These are phyloP conservation scores for Spathaspora sp. DNA, from an alignment of 805 yeast species.

Conservation along the genomic window DNA sequence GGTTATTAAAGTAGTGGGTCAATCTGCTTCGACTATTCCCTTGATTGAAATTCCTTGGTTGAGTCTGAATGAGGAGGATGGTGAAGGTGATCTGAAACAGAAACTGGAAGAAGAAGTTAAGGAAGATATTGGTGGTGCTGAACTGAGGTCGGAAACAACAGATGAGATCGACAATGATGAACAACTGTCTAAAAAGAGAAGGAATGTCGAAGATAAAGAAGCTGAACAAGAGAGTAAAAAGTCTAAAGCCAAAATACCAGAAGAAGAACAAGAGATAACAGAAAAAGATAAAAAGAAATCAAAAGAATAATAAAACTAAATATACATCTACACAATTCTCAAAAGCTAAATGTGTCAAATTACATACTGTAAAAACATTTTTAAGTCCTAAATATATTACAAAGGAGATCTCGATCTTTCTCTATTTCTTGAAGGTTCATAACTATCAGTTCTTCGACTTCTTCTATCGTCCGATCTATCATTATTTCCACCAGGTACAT, in stretches of 20 bases:
- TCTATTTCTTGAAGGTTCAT: constrained; percentile 8
- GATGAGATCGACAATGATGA: neutral
- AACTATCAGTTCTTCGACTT: constrained; percentile 10
- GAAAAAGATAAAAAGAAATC: too few relatives aligned
- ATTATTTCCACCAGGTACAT: constrained; percentile 9
- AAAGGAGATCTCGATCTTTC: constrained; percentile 7
- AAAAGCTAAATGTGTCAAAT: too few relatives aligned
- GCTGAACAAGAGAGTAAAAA: neutral
- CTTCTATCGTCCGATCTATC: constrained; percentile 3
- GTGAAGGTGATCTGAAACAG: neutral
- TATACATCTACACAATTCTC: too few relatives aligned
- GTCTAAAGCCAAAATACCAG: neutral
- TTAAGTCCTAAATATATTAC: neutral
- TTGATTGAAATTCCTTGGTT: constrained; percentile 30
- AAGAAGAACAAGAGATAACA: too few relatives aligned
- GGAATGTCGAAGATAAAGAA: neutral
- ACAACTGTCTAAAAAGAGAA: neutral
- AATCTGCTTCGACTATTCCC: constrained; percentile 11
- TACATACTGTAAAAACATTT: neutral
- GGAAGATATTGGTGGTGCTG: neutral
- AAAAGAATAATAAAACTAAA: too few relatives aligned
- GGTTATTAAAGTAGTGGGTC: neutral
- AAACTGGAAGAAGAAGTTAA: neutral
- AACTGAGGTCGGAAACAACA: too few relatives aligned
- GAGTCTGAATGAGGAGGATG: constrained; percentile 5